phyloP scores from a whole-genome alignment of 805 yeast species.

The Saccharomycopsis synnaedendra region DNA sequence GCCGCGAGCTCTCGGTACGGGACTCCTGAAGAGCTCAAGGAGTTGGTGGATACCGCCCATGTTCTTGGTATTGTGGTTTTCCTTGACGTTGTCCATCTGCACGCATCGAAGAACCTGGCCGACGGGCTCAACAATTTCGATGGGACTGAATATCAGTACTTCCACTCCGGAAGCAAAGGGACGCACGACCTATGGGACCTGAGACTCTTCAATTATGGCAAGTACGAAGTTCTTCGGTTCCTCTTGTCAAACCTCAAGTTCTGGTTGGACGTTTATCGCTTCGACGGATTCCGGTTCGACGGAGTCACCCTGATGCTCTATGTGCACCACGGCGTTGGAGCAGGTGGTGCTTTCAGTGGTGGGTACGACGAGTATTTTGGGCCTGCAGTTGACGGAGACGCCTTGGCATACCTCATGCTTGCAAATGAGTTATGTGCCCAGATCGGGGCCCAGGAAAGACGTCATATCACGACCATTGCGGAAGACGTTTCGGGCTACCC shows the following conservation, averaged over 20 bases:
- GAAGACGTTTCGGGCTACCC: conserved; percentile 99
- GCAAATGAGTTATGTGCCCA: conserved; percentile 72
- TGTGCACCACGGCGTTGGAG: conserved; percentile 85
- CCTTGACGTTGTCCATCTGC: conserved; percentile 91
- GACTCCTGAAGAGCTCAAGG: conserved; percentile 89
- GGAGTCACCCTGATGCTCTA: conserved; percentile 95
- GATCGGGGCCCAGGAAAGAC: conserved; percentile 32
- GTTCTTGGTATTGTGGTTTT: conserved; percentile 75
- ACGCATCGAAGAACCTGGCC: conserved; percentile 86
- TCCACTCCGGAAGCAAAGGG: conserved; percentile 83
- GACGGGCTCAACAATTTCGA: conserved; percentile 92
- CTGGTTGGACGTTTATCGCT: conserved; percentile 70
- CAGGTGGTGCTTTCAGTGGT: conserved; percentile 75
- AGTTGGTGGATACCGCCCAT: conserved; percentile 86
- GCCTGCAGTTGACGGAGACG: conserved; percentile 76
- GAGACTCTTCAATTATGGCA: conserved; percentile 84
- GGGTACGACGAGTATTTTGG: conserved; percentile 86
- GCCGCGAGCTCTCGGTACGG: conserved; percentile 88
- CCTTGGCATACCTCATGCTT: conserved; percentile 74
- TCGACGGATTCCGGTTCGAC: conserved; percentile 94
- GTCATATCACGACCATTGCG: conserved; percentile 64
- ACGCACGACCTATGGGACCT: conserved; percentile 92
- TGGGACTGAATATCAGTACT: conserved; percentile 91
- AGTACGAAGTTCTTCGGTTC: conserved; percentile 83
- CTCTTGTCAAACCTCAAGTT: conserved; percentile 74